Evolutionary conservation across 148 eudicot genomes (phyloP), one percentile per base, ranked within the genome.

Genomic region (Chenopodium suecicum): DNA sequence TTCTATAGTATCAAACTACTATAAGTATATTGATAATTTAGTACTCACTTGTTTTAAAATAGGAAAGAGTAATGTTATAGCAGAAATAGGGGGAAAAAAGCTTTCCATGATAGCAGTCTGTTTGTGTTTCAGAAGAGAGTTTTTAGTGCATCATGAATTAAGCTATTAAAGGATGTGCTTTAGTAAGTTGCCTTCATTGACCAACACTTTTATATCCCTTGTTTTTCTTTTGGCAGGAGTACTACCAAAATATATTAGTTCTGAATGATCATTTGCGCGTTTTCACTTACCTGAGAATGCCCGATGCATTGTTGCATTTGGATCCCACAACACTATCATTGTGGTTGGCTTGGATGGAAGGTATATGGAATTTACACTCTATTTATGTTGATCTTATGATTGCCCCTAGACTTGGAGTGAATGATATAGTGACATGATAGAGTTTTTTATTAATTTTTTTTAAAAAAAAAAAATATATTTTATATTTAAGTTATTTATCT

Each of bases 221-320:
- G 41, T 68, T 75, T 29, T 29, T 79, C 31, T 78, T 79, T 81
- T 75, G 74, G 76, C 89, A 93, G 98, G 97, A 80, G 87, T 93
- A 48, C 82, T 96, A 76, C 99, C 98, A 2, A 96, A 92, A 82
- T 96, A 96, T 87, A 94, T 96, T 75, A 88, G 98, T 86, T 96
- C 99, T 12, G 99, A 94, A 78, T 94, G 99, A 95, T 96, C 99
- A 80, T 96, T 94, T 90, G 99, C 98, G 25, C 97, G 88, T 77
- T 94, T 92, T 80, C 99, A 86, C 88, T 83, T 94, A 58, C 92
- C 94, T 34, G 95, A 91, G 82, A 81, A 75, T 82, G 88, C 97
- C 14, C 89, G 87, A 70, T 91, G 82, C 86, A 91, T 91, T 86
- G 89, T 91, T 19, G 95, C 93, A 80, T 96, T 96, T 91, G 97